Conservation (phyloP, 352 stramenopile genomes). For the Pilasporangium apinafurcum region DNA sequence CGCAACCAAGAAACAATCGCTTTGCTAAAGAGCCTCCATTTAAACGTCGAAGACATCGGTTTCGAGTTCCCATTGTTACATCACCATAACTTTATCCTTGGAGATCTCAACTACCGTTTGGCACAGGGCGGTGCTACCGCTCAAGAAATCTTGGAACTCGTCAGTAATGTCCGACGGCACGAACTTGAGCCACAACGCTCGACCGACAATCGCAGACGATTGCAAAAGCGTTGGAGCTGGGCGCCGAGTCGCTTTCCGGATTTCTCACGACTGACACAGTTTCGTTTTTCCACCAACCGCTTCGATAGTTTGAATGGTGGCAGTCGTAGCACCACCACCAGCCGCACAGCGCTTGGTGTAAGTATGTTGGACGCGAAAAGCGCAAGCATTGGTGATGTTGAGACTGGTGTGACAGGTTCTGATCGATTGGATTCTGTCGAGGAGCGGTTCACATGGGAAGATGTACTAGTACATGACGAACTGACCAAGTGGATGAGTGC, state of each 20-base stretch:
- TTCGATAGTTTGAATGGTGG: neutral
- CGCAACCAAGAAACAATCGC: conserved; percentile 70
- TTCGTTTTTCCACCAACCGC: neutral
- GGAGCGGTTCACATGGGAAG: conserved; percentile 42
- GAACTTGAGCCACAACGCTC: conserved; percentile 7
- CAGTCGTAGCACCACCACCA: conserved; percentile 2
- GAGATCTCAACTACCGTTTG: conserved; percentile 89
- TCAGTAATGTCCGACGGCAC: conserved; percentile 33
- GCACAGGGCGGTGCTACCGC: conserved; percentile 42
- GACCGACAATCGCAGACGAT: neutral
- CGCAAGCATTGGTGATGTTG: neutral
- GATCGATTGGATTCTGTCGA: conserved; percentile 20
- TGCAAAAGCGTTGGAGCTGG: conserved; percentile 15
- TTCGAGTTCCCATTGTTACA: conserved; percentile 84
- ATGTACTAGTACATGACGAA: conserved; percentile 68
- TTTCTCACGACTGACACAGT: conserved; percentile 11
- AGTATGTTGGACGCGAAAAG: conserved; percentile 25
- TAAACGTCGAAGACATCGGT: conserved; percentile 75
- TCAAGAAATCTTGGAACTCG: conserved; percentile 54
- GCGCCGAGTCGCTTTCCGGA: too few species aligned
- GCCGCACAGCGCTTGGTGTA: conserved; percentile 12
- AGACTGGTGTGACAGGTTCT: conserved; percentile 8
- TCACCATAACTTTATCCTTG: conserved; percentile 86
- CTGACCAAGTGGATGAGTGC: conserved; percentile 44
- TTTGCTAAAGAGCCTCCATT: conserved; percentile 70